Evolutionary conservation across 2,329 filamentous ascomycete species (phyloP).

Genomic region (Neodidymelliopsis sp.): DNA sequence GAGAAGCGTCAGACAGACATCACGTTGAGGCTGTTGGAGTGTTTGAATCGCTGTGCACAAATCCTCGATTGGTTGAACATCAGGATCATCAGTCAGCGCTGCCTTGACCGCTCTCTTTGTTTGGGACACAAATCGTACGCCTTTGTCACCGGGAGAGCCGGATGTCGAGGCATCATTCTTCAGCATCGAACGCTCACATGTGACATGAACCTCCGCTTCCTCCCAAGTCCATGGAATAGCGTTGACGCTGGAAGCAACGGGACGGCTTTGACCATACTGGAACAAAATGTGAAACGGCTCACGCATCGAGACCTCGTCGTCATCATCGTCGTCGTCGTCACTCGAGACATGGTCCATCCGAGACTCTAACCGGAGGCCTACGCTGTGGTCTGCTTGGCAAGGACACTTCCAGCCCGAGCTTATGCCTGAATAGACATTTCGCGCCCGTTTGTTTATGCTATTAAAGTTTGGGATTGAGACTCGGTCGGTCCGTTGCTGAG

Average conservation of each 20-base stretch:
- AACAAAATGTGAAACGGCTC: conserved; percentile 8
- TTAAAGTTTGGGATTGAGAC: neutral
- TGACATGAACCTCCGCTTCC: conserved; percentile 3
- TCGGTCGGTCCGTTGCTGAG: neutral
- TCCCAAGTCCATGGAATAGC: conserved; percentile 1
- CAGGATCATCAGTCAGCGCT: neutral
- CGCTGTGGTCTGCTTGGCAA: conserved; percentile 33
- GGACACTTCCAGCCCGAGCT: conserved; percentile 32
- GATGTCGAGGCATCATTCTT: too few relatives aligned
- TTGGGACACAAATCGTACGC: neutral
- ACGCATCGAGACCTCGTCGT: neutral
- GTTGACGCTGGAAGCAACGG: neutral
- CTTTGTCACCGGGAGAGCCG: neutral
- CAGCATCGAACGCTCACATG: too few relatives aligned
- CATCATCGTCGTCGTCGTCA: conserved; percentile 4
- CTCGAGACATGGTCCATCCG: conserved; percentile 22
- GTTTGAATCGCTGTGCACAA: conserved; percentile 1
- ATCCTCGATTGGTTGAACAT: conserved; percentile 6
- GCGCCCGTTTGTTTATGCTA: conserved; percentile 1
- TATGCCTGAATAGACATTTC: conserved; percentile 13
- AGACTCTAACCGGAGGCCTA: conserved; percentile 32
- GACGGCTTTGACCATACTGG: neutral
- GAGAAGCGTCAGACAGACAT: neutral
- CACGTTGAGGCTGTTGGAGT: neutral
- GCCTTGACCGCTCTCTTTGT: neutral